phyloP scores from a whole-genome alignment of 163 green algal genomes.

The Coccomyxa subellipsoidea region DNA sequence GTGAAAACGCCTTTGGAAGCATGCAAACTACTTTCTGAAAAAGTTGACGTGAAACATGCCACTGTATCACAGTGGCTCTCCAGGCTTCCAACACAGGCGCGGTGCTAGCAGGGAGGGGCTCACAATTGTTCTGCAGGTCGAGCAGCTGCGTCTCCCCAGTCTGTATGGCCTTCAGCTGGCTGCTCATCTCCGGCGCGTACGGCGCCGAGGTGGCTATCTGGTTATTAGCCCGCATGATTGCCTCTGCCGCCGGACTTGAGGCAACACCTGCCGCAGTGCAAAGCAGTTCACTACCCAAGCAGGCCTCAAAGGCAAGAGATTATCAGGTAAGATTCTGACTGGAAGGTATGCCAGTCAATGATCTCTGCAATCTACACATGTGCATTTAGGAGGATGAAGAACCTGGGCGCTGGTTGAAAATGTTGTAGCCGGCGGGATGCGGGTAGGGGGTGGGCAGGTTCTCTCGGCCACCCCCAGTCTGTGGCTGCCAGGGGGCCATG shows the following conservation, averaged over 20 bases:
- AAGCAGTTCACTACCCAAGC: no score
- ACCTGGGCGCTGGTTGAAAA: not conserved
- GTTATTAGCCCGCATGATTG: not conserved
- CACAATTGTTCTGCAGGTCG: not conserved
- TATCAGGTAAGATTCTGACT: no score
- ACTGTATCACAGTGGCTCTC: no score
- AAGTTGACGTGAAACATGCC: no score
- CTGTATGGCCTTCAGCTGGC: not conserved
- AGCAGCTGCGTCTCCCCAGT: not conserved
- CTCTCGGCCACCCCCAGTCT: not conserved
- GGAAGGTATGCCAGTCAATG: no score
- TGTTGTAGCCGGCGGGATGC: not conserved
- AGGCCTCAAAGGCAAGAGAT: no score
- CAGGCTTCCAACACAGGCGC: no score
- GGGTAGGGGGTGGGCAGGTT: not conserved
- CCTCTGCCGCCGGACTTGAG: not conserved
- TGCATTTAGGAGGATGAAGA: not conserved
- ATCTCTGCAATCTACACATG: no score
- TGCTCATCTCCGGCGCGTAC: not conserved
- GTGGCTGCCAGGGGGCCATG: not conserved
- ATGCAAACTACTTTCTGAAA: no score
- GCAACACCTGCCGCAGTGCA: not conserved
- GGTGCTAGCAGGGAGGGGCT: not conserved
- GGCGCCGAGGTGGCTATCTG: not conserved
- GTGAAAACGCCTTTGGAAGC: no score